A percentile compares a stretch with the other conserved stretches of the same genome.
phyloP scores from a whole-genome alignment of 495 filamentous ascomycete species.

The Recurvomyces mirabilis region DNA sequence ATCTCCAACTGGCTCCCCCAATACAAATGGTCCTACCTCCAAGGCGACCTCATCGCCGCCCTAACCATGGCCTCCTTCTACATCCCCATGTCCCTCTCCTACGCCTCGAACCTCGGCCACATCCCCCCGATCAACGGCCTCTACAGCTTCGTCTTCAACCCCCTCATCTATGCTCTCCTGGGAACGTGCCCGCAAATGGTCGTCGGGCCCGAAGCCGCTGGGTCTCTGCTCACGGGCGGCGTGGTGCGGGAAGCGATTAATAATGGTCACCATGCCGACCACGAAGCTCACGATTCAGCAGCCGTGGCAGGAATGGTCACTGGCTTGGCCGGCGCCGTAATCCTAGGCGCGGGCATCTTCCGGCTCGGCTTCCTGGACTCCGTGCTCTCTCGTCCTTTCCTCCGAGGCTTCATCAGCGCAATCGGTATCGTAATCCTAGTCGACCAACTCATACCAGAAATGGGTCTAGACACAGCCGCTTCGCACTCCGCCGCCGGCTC shows the following conservation, averaged over 20 bases:
- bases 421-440: conserved; percentile 93
- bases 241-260: conserved; percentile 72
- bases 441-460: conserved; percentile 84
- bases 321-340: conserved; percentile 73
- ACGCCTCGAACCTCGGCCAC: conserved; percentile 88
- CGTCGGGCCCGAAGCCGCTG: conserved; percentile 91
- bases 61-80: conserved; percentile 94
- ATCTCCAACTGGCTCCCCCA: conserved; percentile 77
- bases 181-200: conserved; percentile 87
- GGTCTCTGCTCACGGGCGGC: conserved; percentile 76
- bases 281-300: conserved; percentile 59
- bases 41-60: conserved; percentile 76
- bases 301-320: conserved; percentile 82
- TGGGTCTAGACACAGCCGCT: conserved; percentile 60
- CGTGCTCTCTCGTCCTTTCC: conserved; percentile 82
- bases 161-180: conserved; percentile 77
- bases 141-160: conserved; percentile 87
- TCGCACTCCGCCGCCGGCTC: conserved; percentile 43
- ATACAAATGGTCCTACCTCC: conserved; percentile 68
- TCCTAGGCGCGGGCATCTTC: conserved; percentile 69
- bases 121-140: conserved; percentile 91
- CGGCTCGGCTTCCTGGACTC: conserved; percentile 91
- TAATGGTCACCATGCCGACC: conserved; percentile 53
- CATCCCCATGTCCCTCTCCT: conserved; percentile 90
- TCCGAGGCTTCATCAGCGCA: conserved; percentile 91